These are phyloP conservation scores for Mycena latifolia DNA, from an alignment of 768 basidiomycete genomes.

Conservation along the genomic window DNA sequence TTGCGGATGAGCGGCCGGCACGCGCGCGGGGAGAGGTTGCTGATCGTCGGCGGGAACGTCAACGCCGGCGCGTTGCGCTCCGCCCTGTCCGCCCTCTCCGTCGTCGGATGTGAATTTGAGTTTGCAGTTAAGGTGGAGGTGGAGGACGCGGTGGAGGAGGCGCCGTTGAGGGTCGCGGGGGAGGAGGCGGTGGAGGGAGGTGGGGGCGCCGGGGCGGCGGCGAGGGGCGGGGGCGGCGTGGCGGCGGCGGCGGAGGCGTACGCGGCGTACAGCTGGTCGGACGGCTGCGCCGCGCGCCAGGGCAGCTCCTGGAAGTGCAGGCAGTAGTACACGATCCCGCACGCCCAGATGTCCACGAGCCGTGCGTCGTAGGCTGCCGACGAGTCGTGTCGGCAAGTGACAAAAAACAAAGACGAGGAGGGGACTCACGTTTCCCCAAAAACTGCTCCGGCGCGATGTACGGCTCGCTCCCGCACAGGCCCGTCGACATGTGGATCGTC, in stretches of 20 bases:
- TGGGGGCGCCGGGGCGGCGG: conserved; percentile 21
- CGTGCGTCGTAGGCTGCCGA: conserved; percentile 95
- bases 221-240: conserved; percentile 60
- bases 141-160: neutral
- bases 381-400: neutral
- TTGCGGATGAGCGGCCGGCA: conserved; percentile 86
- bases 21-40: conserved; percentile 88
- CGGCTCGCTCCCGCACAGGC: conserved; percentile 96
- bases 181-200: neutral
- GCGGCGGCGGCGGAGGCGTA: conserved; percentile 67
- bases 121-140: neutral
- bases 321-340: conserved; percentile 98
- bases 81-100: conserved; percentile 2
- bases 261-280: conserved; percentile 84
- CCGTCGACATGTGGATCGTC: conserved; percentile 96
- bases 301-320: conserved; percentile 98
- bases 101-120: neutral
- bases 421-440: conserved; percentile 91
- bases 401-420: conserved; percentile 34
- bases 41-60: conserved; percentile 70
- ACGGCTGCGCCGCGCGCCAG: conserved; percentile 93
- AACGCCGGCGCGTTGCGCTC: conserved; percentile 42
- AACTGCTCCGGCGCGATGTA: conserved; percentile 99
- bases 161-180: neutral
- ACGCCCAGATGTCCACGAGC: conserved; percentile 98